Evolutionary conservation across 768 basidiomycete genomes (phyloP), one percentile per base, ranked within the genome.

Genomic region (Tubosaeta sp.): DNA sequence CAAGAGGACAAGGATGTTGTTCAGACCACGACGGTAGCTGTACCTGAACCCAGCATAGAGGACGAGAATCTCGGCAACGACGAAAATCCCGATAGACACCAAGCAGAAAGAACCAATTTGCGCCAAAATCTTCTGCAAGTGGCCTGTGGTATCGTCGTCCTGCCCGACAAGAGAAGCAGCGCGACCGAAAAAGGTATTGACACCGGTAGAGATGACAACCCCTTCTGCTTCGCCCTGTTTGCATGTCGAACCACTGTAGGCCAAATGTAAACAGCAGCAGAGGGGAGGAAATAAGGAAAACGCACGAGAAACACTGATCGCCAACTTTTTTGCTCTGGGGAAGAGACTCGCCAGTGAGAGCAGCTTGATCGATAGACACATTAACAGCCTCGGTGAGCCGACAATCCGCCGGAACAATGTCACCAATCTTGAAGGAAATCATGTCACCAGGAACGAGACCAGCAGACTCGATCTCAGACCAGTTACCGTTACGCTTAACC

Each of bases 181-280:
- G 65, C 95, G 94, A 76, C 95, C 95, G 77, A 98, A 97, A 84
- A 98, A 98, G 51, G 91, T 92, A 78, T 98, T 97, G 74, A 86
- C 80, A 71, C 95, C 95, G 55, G 95, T 98, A 57, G 94, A 95
- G 72, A 98, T 98, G 63, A 98, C 94, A 45, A 97, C 88, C 71
- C 94, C 95, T 76, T 98, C 95, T 25, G 95, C 95, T 72, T 98
- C 95, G 76, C 95, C 95, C 76, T 95, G 92, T 72, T 98, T 97
- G 72, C 95, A 97, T 50, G 94, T 97, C 37, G 95, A 98, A 62
- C 95, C 95, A 49, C 91, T 92, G 53, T 0, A 29, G 0, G 37
- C 2, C 4, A 6, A 1, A 6, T 1, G 8, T 64, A 4, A 66
- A 46, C 5, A 5, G 10, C 13, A 11, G 16, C 22, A 17, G 0